Evolutionary conservation across 2,329 filamentous ascomycete species (phyloP).

Genomic region (Ascochyta clinopodiicola): DNA sequence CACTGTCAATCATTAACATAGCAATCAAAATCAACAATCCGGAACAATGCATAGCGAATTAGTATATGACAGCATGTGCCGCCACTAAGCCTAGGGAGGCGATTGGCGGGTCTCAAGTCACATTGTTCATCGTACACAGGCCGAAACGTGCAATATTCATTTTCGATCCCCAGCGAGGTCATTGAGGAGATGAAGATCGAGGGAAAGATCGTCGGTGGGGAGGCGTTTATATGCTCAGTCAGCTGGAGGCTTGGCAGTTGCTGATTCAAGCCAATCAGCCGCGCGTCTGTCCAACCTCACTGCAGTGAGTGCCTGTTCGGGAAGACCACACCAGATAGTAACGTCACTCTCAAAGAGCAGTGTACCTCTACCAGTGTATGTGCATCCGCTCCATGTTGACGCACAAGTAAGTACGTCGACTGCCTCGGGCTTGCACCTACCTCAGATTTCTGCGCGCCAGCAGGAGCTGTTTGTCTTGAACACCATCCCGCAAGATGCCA

Average conservation of each 20-base stretch:
- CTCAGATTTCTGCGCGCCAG: neutral
- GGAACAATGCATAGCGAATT: constrained; percentile 8
- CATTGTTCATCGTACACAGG: constrained; percentile 7
- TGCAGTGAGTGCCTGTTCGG: neutral
- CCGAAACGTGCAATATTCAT: neutral
- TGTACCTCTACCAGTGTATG: neutral
- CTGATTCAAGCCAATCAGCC: constrained; percentile 2
- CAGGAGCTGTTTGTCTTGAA: neutral
- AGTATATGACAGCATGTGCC: constrained; percentile 17
- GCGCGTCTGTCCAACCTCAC: neutral
- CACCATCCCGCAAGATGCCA: constrained; percentile 14
- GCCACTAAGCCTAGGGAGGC: constrained; percentile 11
- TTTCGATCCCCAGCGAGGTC: constrained; percentile 14
- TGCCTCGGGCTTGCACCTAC: neutral
- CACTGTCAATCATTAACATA: constrained; percentile 9
- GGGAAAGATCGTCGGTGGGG: constrained; percentile 19
- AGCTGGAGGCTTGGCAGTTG: too few species aligned
- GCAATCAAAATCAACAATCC: neutral
- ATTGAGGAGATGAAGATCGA: constrained; percentile 15
- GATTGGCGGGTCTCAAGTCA: constrained; percentile 16
- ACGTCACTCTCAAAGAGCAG: neutral
- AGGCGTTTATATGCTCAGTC: constrained; percentile 15
- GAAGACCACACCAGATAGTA: neutral
- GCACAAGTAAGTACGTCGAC: neutral
- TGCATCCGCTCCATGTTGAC: neutral